A percentile compares a stretch with the other conserved stretches of the same genome.
Conservation (phyloP, 2,329 filamentous ascomycete species). For the Arthrobotrys pseudoclavata region DNA sequence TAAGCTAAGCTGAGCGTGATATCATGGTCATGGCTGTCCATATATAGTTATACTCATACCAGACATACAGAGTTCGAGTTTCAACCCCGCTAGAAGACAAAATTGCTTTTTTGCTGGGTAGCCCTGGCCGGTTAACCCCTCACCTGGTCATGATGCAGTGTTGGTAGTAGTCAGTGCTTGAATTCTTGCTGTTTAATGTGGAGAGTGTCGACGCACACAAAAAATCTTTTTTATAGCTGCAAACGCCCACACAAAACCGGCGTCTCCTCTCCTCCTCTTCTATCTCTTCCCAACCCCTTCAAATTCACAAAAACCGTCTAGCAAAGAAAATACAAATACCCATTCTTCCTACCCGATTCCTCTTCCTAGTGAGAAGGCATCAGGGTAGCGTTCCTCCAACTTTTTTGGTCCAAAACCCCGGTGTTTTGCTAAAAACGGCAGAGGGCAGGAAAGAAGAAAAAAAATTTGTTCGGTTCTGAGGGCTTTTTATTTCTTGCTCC, state of each 20-base stretch:
- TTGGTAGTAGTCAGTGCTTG: neutral
- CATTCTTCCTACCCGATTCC: slow-evolving; percentile 54
- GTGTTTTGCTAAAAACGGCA: slow-evolving; percentile 43
- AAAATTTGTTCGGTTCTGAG: slow-evolving; percentile 37
- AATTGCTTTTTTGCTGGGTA: slow-evolving; percentile 38
- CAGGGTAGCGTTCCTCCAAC: slow-evolving; percentile 49
- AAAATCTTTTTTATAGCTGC: slow-evolving; percentile 53
- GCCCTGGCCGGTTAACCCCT: slow-evolving; percentile 34
- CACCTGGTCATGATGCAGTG: slow-evolving; percentile 20
- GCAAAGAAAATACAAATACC: slow-evolving; percentile 22
- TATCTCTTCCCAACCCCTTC: slow-evolving; percentile 31
- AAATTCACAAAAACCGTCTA: slow-evolving; percentile 25
- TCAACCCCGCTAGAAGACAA: slow-evolving; percentile 10
- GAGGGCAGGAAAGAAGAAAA: slow-evolving; percentile 52
- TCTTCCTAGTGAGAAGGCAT: slow-evolving; percentile 54
- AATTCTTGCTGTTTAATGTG: neutral
- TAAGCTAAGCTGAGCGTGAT: slow-evolving; percentile 9
- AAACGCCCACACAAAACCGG: slow-evolving; percentile 40
- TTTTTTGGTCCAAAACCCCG: slow-evolving; percentile 36
- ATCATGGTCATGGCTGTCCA: neutral
- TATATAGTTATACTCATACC: neutral
- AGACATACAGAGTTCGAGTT: slow-evolving; percentile 2
- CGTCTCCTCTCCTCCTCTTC: slow-evolving; percentile 16
- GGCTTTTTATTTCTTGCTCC: slow-evolving; percentile 43
- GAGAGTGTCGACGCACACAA: slow-evolving; percentile 54